Evolutionary conservation across 2,329 filamentous ascomycete genomes (phyloP).

Genomic region (Trichoderma sp.): DNA sequence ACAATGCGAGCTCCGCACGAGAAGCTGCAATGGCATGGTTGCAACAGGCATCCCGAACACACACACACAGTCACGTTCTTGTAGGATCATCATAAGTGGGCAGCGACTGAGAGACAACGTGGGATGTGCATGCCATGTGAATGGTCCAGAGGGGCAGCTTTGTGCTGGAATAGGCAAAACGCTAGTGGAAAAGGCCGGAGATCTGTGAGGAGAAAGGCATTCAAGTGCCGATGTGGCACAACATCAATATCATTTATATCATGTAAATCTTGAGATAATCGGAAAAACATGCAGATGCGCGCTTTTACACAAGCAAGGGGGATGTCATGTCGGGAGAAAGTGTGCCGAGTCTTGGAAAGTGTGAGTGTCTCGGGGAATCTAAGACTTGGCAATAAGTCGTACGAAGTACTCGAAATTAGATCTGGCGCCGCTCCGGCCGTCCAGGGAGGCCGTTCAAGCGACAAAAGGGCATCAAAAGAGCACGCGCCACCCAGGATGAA

Average conservation of each 20-base stretch:
- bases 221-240: slow-evolving; percentile 10
- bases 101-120: slow-evolving; percentile 17
- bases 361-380: not conserved
- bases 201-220: not conserved
- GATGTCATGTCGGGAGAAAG: not conserved
- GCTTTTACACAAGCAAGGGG: not conserved
- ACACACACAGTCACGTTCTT: slow-evolving; percentile 14
- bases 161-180: not conserved
- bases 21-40: not conserved
- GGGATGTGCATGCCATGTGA: slow-evolving; percentile 17
- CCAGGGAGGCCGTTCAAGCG: not conserved
- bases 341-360: not conserved
- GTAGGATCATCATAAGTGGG: slow-evolving; percentile 11
- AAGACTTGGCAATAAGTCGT: not conserved
- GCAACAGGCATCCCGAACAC: not conserved
- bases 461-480: not conserved
- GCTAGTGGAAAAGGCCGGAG: not conserved
- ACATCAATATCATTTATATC: not conserved
- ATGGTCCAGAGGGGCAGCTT: slow-evolving; percentile 6
- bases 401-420: not conserved
- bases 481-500: not conserved
- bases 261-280: not conserved
- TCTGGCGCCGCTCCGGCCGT: not conserved
- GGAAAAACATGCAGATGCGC: not conserved
- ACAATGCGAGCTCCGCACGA: slow-evolving; percentile 5